phyloP scores from a whole-genome alignment of 2,329 filamentous ascomycete species.

The Myriangium duriaei region DNA sequence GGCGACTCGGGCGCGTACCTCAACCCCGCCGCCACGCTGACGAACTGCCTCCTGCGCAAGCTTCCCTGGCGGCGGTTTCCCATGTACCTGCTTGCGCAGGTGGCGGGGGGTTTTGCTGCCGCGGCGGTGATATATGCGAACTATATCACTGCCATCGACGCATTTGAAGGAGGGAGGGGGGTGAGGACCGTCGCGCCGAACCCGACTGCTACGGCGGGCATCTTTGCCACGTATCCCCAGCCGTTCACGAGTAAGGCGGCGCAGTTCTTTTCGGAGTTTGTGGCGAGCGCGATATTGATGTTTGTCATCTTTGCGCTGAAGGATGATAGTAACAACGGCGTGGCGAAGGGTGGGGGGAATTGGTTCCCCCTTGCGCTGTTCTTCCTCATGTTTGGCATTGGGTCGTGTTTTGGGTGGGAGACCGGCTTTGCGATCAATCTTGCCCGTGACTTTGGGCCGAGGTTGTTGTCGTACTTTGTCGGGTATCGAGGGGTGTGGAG shows the following conservation, averaged over 20 bases:
- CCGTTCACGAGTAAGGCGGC: slow-evolving; percentile 44
- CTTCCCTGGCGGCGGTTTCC: slow-evolving; percentile 14
- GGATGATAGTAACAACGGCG: slow-evolving; percentile 29
- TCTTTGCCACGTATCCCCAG: slow-evolving; percentile 36
- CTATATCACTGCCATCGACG: slow-evolving; percentile 14
- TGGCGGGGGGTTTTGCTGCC: slow-evolving; percentile 16
- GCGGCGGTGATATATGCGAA: slow-evolving; percentile 17
- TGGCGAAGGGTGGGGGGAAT: slow-evolving; percentile 31
- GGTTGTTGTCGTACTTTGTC: slow-evolving; percentile 49
- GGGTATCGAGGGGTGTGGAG: slow-evolving; percentile 52
- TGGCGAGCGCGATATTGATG: slow-evolving; percentile 51
- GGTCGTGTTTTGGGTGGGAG: slow-evolving; percentile 54
- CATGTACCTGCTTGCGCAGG: slow-evolving; percentile 11
- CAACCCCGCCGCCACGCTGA: slow-evolving; percentile 15
- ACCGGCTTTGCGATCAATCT: slow-evolving; percentile 53
- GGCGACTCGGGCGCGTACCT: slow-evolving; percentile 14
- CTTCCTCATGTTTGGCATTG: slow-evolving; percentile 52
- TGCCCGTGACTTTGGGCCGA: slow-evolving; percentile 43
- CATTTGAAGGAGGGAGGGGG: slow-evolving; percentile 7
- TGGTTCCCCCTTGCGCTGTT: slow-evolving; percentile 45
- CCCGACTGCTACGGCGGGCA: slow-evolving; percentile 22
- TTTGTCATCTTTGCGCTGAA: slow-evolving; percentile 55
- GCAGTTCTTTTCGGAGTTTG: slow-evolving; percentile 53
- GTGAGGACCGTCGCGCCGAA: slow-evolving; percentile 19
- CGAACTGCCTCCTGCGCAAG: slow-evolving; percentile 14